Base-by-base conservation (phyloP, 2,329 filamentous ascomycete genomes). In the Sphaerulina vaccinii region DNA sequence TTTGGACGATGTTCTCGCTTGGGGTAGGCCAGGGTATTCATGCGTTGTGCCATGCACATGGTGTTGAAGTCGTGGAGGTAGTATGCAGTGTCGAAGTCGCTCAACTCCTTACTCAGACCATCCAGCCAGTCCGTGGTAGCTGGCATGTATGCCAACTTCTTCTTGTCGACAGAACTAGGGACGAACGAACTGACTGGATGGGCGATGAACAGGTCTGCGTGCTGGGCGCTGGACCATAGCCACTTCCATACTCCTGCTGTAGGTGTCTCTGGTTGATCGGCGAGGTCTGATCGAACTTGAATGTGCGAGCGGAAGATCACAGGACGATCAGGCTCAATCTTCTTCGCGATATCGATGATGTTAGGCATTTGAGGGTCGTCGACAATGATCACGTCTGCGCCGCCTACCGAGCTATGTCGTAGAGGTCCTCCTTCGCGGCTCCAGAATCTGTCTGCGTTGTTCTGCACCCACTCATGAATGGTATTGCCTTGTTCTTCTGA, bases 341-440 rank as follows among this genome's bases (percentile, higher is more conserved):
- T 73, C 71, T 90, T 92, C 64, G 89, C 85, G 27, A 92, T 73
- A 3, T 85, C 83, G 48, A 92, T 88, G 32, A 93, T 75, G 5
- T 81, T 82, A 2, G 88, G 87, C 88, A 92, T 92, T 69, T 93
- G 88, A 1, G 88, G 87, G 60, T 93, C 88, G 62, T 93, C 88
- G 46, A 92, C 82, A 55, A 92, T 78, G 54, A 93, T 79, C 24
- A 92, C 74, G 68, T 92, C 83, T 8, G 87, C 88, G 55, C 88
- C 88, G 10, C 87, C 88, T 44, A 88, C 78, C 18, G 80, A 77
- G 0, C 81, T 79, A 24, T 81, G 71, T 2, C 78, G 76, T 9
- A 93, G 74, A 3, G 88, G 87, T 0, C 88, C 87, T 2, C 80
- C 83, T 9, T 82, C 73, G 2, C 76, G 77, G 19, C 86, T 76